phyloP scores from a whole-genome alignment of 345 rosid genomes.

The Physaria fendleri region DNA sequence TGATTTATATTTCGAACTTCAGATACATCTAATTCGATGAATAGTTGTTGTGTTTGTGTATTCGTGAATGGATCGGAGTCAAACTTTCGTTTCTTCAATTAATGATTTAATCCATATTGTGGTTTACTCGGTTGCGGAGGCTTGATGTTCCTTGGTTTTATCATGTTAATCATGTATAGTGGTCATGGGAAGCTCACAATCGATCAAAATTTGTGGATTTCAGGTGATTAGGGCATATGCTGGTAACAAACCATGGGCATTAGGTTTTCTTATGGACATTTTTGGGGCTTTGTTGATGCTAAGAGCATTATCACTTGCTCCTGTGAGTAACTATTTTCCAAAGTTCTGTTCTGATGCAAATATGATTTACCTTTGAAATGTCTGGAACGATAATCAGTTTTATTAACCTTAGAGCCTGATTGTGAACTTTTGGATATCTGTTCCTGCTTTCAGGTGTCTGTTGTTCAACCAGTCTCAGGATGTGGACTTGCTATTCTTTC shows the following conservation, averaged over 20 bases:
- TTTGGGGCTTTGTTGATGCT: slow-evolving; percentile 89
- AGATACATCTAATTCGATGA: background rate
- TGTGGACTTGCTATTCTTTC: slow-evolving; percentile 97
- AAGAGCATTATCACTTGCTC: slow-evolving; percentile 82
- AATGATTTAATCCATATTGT: too few relatives aligned
- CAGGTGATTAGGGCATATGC: slow-evolving; percentile 84
- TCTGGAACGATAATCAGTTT: too few relatives aligned
- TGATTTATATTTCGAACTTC: background rate
- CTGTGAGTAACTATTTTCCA: slow-evolving; percentile 42
- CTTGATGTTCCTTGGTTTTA: background rate
- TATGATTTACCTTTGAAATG: slow-evolving; percentile 1
- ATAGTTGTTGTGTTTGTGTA: background rate
- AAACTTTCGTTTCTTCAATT: background rate
- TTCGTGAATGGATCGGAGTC: slow-evolving; percentile 11
- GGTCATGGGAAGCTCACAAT: slow-evolving; percentile 1
- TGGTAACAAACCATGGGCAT: slow-evolving; percentile 63
- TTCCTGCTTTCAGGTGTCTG: slow-evolving; percentile 68
- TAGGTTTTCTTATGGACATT: slow-evolving; percentile 91
- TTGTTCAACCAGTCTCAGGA: slow-evolving; percentile 96
- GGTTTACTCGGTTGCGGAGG: too few relatives aligned
- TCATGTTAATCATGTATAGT: background rate
- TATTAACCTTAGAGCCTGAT: background rate
- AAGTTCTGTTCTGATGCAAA: background rate
- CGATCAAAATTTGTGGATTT: background rate
- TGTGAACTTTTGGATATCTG: background rate